A percentile compares a stretch with the other conserved stretches of the same genome.
Evolutionary conservation across 352 stramenopile genomes (phyloP).

Genomic region (Pythium plurisporium): DNA sequence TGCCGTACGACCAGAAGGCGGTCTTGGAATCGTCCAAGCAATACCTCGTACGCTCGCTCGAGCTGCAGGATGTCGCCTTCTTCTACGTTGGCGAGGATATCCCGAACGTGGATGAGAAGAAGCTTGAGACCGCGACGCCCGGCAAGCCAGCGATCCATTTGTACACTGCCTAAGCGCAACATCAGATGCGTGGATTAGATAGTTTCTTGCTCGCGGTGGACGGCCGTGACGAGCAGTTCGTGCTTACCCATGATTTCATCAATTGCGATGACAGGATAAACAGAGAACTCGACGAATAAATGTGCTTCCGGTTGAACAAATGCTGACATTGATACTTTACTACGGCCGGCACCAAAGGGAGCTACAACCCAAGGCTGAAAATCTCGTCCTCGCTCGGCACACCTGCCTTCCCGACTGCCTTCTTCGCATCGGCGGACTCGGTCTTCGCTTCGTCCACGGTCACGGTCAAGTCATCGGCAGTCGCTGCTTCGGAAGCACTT

Average conservation of each 20-base stretch:
- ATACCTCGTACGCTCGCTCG: slow-evolving; percentile 88
- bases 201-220: too few species aligned
- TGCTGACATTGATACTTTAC: neutral
- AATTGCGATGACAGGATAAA: too few species aligned
- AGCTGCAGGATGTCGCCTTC: slow-evolving; percentile 86
- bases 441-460: neutral
- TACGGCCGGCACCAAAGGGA: neutral
- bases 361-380: slow-evolving; percentile 71
- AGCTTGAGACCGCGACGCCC: slow-evolving; percentile 74
- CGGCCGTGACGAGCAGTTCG: too few species aligned
- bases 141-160: slow-evolving; percentile 80
- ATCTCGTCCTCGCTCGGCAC: slow-evolving; percentile 61
- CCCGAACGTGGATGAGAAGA: slow-evolving; percentile 73
- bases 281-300: too few species aligned
- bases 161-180: slow-evolving; percentile 42
- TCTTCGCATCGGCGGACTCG: slow-evolving; percentile 1
- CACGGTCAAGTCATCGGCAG: neutral
- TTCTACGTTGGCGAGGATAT: slow-evolving; percentile 74
- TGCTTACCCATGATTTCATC: too few species aligned
- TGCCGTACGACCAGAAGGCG: slow-evolving; percentile 94
- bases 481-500: neutral
- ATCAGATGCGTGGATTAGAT: neutral
- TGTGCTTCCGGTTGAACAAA: too few species aligned
- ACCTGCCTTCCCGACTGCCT: neutral
- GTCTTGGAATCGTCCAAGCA: slow-evolving; percentile 90